A percentile compares a stretch with the other conserved stretches of the same genome.
Evolutionary conservation across 345 rosid species (phyloP).

Genomic region (Anastatica hierochuntica): DNA sequence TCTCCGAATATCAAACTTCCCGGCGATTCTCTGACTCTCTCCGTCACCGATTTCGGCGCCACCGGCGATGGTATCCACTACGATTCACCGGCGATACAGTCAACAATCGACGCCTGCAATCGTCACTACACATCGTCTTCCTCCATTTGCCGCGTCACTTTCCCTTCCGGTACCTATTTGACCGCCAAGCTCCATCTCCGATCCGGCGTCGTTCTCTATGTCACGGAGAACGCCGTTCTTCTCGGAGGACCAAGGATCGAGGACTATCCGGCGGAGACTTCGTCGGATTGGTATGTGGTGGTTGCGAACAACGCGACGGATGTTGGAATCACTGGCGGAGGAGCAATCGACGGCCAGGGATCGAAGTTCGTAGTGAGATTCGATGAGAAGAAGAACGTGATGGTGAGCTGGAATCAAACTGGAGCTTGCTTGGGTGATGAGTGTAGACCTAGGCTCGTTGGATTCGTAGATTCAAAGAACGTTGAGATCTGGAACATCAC

Average conservation of each 20-base stretch:
- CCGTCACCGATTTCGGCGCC: constrained; percentile 73
- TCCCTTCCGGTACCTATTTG: constrained; percentile 67
- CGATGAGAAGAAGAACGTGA: constrained; percentile 66
- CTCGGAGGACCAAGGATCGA: constrained; percentile 55
- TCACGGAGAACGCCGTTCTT: constrained; percentile 50
- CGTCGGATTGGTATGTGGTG: constrained; percentile 65
- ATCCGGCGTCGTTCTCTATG: constrained; percentile 52
- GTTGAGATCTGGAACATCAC: constrained; percentile 59
- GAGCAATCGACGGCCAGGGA: constrained; percentile 80
- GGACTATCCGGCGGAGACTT: constrained; percentile 41
- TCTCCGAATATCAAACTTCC: constrained; percentile 17
- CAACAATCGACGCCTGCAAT: constrained; percentile 59
- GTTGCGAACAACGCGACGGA: constrained; percentile 62
- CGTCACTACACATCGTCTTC: constrained; percentile 17
- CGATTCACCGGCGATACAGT: constrained; percentile 69
- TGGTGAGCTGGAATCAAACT: constrained; percentile 87
- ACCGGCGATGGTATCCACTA: constrained; percentile 64
- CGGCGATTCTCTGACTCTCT: constrained; percentile 15
- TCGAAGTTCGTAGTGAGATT: constrained; percentile 55
- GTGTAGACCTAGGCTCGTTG: constrained; percentile 73
- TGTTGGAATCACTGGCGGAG: constrained; percentile 87
- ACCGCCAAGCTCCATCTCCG: constrained; percentile 67
- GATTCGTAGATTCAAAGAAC: constrained; percentile 57
- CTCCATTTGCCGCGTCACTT: constrained; percentile 50
- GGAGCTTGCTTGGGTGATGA: constrained; percentile 86